A percentile compares a stretch with the other conserved stretches of the same genome.
These are phyloP conservation scores for Paecilomyces niveus DNA, from an alignment of 2,329 filamentous ascomycete species.

Conservation along the genomic window DNA sequence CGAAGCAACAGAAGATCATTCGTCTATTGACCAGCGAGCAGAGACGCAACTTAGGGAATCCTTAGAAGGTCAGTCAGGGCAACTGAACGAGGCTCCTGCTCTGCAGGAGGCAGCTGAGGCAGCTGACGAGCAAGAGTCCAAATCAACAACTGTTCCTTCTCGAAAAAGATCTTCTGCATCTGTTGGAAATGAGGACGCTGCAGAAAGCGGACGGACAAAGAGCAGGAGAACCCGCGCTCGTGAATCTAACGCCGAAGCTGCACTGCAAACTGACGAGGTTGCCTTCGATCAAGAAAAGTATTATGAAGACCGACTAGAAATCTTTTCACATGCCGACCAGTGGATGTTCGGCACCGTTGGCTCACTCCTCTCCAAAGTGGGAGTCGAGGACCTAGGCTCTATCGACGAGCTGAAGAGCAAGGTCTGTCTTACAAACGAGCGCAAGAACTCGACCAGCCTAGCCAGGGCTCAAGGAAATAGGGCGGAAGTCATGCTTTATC, in stretches of 20 bases:
- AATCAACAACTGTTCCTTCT: conserved; percentile 32
- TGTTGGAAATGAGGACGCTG: conserved; percentile 50
- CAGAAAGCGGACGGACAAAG: conserved; percentile 50
- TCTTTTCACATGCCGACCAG: conserved; percentile 49
- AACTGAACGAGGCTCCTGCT: conserved; percentile 11
- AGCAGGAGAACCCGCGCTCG: conserved; percentile 56
- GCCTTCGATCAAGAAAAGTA: conserved; percentile 48
- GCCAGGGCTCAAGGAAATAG: conserved; percentile 9
- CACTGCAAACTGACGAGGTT: conserved; percentile 39
- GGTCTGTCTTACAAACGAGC: conserved; percentile 11
- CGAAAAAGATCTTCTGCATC: conserved; percentile 57
- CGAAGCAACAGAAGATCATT: conserved; percentile 24
- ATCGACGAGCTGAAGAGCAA: conserved; percentile 31
- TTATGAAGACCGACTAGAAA: conserved; percentile 48
- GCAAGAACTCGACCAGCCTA: conserved; percentile 10
- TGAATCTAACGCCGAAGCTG: conserved; percentile 46
- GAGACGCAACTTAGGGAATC: conserved; percentile 32
- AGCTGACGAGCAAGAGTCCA: conserved; percentile 23
- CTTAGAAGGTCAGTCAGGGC: conserved; percentile 22
- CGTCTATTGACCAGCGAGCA: conserved; percentile 26
- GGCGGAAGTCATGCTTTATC: conserved; percentile 23
- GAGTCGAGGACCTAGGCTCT: conserved; percentile 40
- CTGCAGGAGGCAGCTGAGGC: conserved; percentile 18
- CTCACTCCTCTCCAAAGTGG: conserved; percentile 46
- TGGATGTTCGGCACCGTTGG: conserved; percentile 50